Conservation (phyloP, 2,329 filamentous ascomycete genomes). For the Incumbomyces delicatus region DNA sequence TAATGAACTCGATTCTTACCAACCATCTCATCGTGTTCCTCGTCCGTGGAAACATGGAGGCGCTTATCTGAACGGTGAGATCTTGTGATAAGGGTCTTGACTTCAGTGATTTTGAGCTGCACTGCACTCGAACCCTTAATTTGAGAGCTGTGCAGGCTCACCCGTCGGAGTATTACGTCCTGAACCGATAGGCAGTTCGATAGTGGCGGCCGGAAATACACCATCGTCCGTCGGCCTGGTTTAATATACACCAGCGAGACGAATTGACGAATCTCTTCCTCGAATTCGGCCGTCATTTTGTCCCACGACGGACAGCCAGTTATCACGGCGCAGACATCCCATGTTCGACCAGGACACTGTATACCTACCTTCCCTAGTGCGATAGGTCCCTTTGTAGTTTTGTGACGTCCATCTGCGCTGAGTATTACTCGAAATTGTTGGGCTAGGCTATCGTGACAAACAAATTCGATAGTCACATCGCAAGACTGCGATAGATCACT, state of each 20-base stretch:
- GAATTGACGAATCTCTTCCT: constrained; percentile 25
- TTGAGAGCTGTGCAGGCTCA: constrained; percentile 19
- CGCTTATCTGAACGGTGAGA: constrained; percentile 17
- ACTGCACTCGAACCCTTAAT: constrained; percentile 18
- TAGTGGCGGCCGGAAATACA: constrained; percentile 24
- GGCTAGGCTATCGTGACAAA: constrained; percentile 27
- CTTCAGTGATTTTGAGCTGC: constrained; percentile 27
- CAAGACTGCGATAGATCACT: constrained; percentile 3
- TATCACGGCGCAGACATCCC: constrained; percentile 31
- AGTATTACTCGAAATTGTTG: constrained; percentile 26
- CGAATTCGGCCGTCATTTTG: constrained; percentile 17
- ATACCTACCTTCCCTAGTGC: constrained; percentile 29
- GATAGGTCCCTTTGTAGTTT: constrained; percentile 20
- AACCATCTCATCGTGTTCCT: constrained; percentile 24
- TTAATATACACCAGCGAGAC: constrained; percentile 27
- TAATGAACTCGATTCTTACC: constrained; percentile 28
- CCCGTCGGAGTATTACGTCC: constrained; percentile 11
- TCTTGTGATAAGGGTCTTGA: constrained; percentile 28
- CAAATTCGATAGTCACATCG: constrained; percentile 29
- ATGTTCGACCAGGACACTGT: constrained; percentile 30
- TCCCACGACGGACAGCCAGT: constrained; percentile 22
- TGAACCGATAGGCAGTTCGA: constrained; percentile 16
- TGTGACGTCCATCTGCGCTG: constrained; percentile 25
- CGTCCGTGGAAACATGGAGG: constrained; percentile 24
- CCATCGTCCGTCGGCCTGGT: constrained; percentile 17